Evolutionary conservation across 305 asterid genomes (phyloP).

Genomic region (Solanum chacoense): DNA sequence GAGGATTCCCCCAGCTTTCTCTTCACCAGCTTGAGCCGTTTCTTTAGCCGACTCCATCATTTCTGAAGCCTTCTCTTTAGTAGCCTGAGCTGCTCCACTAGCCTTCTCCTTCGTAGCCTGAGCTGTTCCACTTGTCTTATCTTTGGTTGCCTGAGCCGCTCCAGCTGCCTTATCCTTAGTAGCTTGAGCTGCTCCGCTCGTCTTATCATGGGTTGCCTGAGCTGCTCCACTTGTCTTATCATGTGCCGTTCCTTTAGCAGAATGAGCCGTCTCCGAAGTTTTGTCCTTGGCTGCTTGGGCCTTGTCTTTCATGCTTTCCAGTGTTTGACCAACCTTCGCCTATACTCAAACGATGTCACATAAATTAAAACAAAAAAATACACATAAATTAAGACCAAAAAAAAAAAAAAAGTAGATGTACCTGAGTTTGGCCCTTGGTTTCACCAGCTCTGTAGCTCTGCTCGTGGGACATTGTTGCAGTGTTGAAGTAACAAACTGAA

Average conservation of each 20-base stretch:
- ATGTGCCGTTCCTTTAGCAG: conserved; percentile 6
- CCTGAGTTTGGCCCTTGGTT: conserved; percentile 76
- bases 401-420: background rate
- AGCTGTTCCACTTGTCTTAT: conserved; percentile 26
- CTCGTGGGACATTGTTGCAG: conserved; percentile 36
- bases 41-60: conserved; percentile 46
- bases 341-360: background rate
- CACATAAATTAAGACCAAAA: background rate
- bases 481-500: background rate
- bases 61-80: conserved; percentile 50
- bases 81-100: conserved; percentile 30
- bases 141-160: conserved; percentile 17
- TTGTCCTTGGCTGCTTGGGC: conserved; percentile 40
- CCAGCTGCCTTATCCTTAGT: conserved; percentile 3
- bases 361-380: background rate
- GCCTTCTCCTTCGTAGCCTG: conserved; percentile 48
- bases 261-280: conserved; percentile 17
- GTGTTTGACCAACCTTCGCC: conserved; percentile 59
- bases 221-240: conserved; percentile 20
- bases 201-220: background rate
- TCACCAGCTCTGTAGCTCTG: conserved; percentile 57
- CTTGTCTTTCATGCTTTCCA: conserved; percentile 41
- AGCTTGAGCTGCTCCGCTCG: background rate
- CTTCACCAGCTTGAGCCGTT: conserved; percentile 51
- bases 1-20: conserved; percentile 55